phyloP scores from a whole-genome alignment of 2,329 filamentous ascomycete genomes.

The Epicoccum sorghinum region DNA sequence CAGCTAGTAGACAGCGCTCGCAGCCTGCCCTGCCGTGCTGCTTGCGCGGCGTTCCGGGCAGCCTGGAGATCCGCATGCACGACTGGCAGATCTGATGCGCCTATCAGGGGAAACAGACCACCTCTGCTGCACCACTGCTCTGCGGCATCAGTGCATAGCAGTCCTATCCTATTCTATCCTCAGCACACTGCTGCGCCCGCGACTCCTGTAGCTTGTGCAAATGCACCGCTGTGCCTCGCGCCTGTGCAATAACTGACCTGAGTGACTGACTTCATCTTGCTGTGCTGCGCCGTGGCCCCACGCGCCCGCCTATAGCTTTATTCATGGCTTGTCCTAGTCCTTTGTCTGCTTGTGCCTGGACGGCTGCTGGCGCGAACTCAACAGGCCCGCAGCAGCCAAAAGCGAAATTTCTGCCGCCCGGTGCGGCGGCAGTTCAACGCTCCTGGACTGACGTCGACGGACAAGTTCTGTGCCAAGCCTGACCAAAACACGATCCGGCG shows the following conservation, averaged over 20 bases:
- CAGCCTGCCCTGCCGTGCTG: conserved; percentile 4
- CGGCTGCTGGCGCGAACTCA: conserved; percentile 23
- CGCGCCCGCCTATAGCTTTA: no score
- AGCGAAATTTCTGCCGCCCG: conserved; percentile 12
- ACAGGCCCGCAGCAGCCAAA: conserved; percentile 26
- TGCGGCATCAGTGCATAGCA: no score
- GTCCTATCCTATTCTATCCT: no score
- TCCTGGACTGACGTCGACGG: conserved; percentile 31
- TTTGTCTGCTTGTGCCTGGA: conserved; percentile 1
- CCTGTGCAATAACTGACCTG: not conserved
- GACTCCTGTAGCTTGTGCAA: not conserved
- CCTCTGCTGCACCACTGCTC: not conserved
- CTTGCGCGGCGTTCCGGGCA: conserved; percentile 21
- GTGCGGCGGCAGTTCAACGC: conserved; percentile 24
- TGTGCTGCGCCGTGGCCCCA: not conserved
- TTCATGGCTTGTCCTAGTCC: no score
- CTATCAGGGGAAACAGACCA: conserved; percentile 16
- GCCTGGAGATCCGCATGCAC: conserved; percentile 20
- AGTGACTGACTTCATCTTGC: no score
- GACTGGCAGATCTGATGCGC: conserved; percentile 17
- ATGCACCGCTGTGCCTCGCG: not conserved
- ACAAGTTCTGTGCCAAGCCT: conserved; percentile 25
- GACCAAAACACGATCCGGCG: conserved; percentile 21
- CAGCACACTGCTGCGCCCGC: not conserved
- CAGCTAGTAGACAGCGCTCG: not conserved